Evolutionary conservation across 1,139 yeast species (phyloP).

Genomic region (Pichia inconspicua): DNA sequence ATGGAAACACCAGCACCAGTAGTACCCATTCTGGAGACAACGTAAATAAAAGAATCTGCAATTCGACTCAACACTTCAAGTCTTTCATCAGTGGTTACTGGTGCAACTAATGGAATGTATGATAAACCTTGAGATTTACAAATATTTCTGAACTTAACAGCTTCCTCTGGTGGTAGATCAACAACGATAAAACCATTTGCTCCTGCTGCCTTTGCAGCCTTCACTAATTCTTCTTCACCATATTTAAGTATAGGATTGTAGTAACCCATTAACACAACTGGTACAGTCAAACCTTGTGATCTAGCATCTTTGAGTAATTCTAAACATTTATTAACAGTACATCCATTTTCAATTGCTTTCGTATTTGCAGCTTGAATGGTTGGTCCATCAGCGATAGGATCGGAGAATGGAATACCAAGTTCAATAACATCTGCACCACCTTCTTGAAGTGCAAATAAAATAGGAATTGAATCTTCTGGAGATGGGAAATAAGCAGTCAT

Average conservation of each 20-base stretch:
- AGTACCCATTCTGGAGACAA: constrained; percentile 95
- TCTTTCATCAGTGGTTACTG: constrained; percentile 89
- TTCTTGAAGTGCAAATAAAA: constrained; percentile 78
- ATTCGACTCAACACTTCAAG: constrained; percentile 67
- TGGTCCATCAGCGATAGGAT: constrained; percentile 98
- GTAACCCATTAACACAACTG: constrained; percentile 92
- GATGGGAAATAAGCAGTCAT: constrained; percentile 94
- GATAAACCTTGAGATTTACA: constrained; percentile 67
- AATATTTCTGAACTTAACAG: constrained; percentile 69
- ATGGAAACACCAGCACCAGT: constrained; percentile 79
- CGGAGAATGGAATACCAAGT: constrained; percentile 95
- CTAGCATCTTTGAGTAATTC: constrained; percentile 73
- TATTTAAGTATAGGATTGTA: constrained; percentile 87
- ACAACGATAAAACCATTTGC: constrained; percentile 93
- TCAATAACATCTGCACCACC: constrained; percentile 96
- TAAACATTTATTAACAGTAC: constrained; percentile 60
- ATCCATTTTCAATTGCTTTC: constrained; percentile 71
- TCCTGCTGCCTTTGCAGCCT: constrained; percentile 76
- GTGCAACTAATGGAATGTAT: constrained; percentile 91
- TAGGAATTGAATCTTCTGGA: constrained; percentile 77
- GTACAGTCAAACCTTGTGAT: constrained; percentile 73
- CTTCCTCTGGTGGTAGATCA: constrained; percentile 97
- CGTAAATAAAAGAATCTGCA: constrained; percentile 92
- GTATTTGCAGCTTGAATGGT: constrained; percentile 86
- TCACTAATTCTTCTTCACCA: constrained; percentile 78